Conservation (phyloP, 805 yeast genomes). For the Kuraishia floccosa region DNA sequence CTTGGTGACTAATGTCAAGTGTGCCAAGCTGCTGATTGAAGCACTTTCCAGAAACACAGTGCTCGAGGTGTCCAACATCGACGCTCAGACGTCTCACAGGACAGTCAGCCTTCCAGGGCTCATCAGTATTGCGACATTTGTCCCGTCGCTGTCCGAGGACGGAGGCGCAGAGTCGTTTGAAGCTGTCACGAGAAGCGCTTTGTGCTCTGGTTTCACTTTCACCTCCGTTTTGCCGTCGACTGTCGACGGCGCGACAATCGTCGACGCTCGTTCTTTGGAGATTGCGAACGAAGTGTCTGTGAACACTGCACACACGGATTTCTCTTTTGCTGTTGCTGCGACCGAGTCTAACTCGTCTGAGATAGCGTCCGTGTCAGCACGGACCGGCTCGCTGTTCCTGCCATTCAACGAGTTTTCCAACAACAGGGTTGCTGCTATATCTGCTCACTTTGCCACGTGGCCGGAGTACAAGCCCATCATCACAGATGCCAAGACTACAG, state of each 20-base stretch:
- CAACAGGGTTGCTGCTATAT: slow-evolving; percentile 64
- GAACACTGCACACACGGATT: slow-evolving; percentile 68
- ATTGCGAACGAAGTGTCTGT: slow-evolving; percentile 44
- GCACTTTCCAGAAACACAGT: slow-evolving; percentile 68
- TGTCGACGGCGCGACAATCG: slow-evolving; percentile 46
- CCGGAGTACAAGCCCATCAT: slow-evolving; percentile 59
- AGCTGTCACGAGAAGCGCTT: slow-evolving; percentile 55
- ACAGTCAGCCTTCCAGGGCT: slow-evolving; percentile 81
- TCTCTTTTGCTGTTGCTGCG: slow-evolving; percentile 74
- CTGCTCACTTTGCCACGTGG: slow-evolving; percentile 77
- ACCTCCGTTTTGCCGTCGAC: slow-evolving; percentile 71
- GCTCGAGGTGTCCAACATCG: slow-evolving; percentile 66
- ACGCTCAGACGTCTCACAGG: slow-evolving; percentile 84
- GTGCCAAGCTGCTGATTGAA: slow-evolving; percentile 91
- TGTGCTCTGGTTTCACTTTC: slow-evolving; percentile 84
- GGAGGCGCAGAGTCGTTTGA: slow-evolving; percentile 46
- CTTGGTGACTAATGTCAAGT: slow-evolving; percentile 91
- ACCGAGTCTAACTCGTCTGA: slow-evolving; percentile 54
- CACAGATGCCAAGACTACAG: slow-evolving; percentile 87
- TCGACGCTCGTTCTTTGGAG: slow-evolving; percentile 53
- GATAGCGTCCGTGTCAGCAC: slow-evolving; percentile 47
- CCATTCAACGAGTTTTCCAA: slow-evolving; percentile 66
- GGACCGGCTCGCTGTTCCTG: slow-evolving; percentile 71
- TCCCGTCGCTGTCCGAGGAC: slow-evolving; percentile 48
- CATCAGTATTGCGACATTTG: slow-evolving; percentile 69